A percentile compares a stretch with the other conserved stretches of the same genome.
Conservation (phyloP, 371 early-diverging fungal genomes). For the Mortierella sp. region DNA sequence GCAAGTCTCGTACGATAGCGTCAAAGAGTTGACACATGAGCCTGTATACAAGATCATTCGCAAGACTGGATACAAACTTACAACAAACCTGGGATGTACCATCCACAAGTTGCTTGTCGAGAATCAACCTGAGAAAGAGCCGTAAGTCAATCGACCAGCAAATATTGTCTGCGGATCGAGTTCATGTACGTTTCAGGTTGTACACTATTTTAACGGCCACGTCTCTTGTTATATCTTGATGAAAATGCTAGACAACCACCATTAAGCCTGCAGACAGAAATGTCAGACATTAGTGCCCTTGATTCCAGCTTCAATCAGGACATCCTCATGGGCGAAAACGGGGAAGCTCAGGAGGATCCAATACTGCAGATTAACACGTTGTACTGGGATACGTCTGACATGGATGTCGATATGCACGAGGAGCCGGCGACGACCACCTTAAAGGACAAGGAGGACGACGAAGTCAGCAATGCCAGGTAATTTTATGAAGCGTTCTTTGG, state of each 20-base stretch:
- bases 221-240: not conserved
- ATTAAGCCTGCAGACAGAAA: not conserved
- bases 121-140: not conserved
- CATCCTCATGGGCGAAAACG: not conserved
- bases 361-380: not conserved
- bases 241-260: not conserved
- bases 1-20: conserved; percentile 7
- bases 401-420: not conserved
- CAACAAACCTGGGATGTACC: not conserved
- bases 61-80: conserved; percentile 29
- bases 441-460: not conserved
- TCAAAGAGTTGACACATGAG: conserved; percentile 2
- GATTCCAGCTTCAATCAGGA: not conserved
- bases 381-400: not conserved
- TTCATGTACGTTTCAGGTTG: not conserved
- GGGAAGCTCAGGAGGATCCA: not conserved
- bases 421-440: not conserved
- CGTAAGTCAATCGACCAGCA: not conserved
- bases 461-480: not conserved
- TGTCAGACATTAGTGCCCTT: not conserved
- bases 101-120: conserved; percentile 20
- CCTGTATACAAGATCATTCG: conserved; percentile 24
- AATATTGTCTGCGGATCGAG: not conserved
- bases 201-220: not conserved
- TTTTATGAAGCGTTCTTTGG: not conserved